Evolutionary conservation across 2,329 filamentous ascomycete genomes (phyloP).

Genomic region (Ceratocystis alfenasii): DNA sequence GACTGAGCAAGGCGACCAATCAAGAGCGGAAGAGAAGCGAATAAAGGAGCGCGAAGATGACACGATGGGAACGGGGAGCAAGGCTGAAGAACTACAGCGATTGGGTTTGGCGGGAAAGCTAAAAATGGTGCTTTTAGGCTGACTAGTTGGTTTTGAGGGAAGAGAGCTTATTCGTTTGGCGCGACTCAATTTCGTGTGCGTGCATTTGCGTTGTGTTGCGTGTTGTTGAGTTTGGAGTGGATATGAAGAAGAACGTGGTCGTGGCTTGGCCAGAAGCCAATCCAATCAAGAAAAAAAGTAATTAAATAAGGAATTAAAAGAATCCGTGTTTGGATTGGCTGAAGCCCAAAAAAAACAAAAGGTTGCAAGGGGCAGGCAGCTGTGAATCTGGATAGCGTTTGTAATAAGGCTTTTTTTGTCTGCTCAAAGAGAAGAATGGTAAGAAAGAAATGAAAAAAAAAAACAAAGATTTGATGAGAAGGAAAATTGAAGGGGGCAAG

Average conservation of each 20-base stretch:
- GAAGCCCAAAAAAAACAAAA: not conserved
- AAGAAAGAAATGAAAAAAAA: not conserved
- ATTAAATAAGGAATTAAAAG: not conserved
- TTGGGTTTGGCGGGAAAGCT: not conserved
- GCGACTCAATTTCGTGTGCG: not conserved
- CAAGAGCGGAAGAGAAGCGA: not conserved
- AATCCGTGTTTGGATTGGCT: not conserved
- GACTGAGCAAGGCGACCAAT: slow-evolving; percentile 9
- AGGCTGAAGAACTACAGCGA: not conserved
- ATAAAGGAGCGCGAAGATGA: not conserved
- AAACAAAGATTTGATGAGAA: not conserved
- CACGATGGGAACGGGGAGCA: not conserved
- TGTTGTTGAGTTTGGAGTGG: not conserved
- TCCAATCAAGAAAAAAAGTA: not conserved
- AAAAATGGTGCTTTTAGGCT: not conserved
- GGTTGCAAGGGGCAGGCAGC: not conserved
- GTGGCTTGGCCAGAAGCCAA: not conserved
- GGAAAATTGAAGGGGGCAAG: not conserved
- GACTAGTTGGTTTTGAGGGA: not conserved
- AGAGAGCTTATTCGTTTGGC: not conserved
- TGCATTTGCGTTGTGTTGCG: not conserved
- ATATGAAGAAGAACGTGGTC: not conserved
- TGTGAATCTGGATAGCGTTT: no score
- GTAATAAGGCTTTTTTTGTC: no score
- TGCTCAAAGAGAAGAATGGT: not conserved